Conservation (phyloP, 1,139 yeast species). For the Blastobotrys arbuscula region DNA sequence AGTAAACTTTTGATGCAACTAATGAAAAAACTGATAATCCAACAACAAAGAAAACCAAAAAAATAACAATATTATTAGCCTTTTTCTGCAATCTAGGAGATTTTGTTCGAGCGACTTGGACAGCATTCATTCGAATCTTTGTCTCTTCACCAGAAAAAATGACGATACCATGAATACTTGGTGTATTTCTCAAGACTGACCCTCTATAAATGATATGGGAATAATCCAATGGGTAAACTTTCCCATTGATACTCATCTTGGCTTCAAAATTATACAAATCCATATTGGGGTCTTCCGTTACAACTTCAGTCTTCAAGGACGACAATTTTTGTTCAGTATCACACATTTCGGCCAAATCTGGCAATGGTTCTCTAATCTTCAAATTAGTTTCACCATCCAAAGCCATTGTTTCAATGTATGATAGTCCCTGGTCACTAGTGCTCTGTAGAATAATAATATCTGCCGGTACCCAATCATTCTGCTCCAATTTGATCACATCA, state of each 20-base stretch:
- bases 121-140: conserved; percentile 91
- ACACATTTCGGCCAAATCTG: conserved; percentile 49
- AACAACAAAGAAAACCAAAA: conserved; percentile 82
- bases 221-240: conserved; percentile 58
- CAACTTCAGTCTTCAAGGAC: conserved; percentile 43
- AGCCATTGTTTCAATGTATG: conserved; percentile 94
- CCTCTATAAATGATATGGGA: conserved; percentile 87
- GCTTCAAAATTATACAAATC: conserved; percentile 94
- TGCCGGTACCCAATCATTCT: conserved; percentile 93
- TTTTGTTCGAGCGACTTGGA: conserved; percentile 81
- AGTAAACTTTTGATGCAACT: conserved; percentile 63
- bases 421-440: conserved; percentile 60
- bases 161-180: conserved; percentile 66
- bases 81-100: conserved; percentile 85
- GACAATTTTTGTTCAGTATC: conserved; percentile 42
- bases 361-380: conserved; percentile 65
- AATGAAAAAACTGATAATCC: conserved; percentile 72
- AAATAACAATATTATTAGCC: conserved; percentile 75
- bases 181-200: conserved; percentile 78
- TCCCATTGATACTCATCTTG: conserved; percentile 38
- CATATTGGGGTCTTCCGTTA: conserved; percentile 82
- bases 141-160: conserved; percentile 94
- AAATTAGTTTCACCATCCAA: conserved; percentile 94
- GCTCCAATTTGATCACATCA: conserved; percentile 62
- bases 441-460: conserved; percentile 72